phyloP scores from a whole-genome alignment of 2,329 filamentous ascomycete genomes.

The Fusarium papillatum region DNA sequence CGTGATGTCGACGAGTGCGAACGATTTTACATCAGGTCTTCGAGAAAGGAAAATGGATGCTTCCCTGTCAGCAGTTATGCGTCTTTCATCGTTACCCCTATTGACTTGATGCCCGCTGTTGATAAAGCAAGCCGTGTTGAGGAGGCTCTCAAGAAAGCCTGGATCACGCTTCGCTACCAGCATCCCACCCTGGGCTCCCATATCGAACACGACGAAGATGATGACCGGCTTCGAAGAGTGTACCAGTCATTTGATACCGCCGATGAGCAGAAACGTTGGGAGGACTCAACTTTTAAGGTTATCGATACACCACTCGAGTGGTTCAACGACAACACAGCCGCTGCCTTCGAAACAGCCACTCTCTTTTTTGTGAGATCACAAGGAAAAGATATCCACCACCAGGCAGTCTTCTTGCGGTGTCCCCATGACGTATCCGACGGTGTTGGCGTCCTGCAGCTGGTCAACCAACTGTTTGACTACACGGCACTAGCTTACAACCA shows the following conservation, averaged over 20 bases:
- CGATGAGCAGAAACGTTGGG: not conserved
- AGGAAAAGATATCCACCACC: not conserved
- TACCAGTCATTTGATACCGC: not conserved
- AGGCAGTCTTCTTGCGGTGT: not conserved
- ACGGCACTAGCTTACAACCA: not conserved
- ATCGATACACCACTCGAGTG: not conserved
- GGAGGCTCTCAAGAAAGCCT: not conserved
- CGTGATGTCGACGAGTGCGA: not conserved
- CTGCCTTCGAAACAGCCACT: not conserved
- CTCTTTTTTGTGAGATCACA: not conserved
- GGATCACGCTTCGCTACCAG: not conserved
- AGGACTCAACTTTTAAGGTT: not conserved
- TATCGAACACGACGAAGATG: not conserved
- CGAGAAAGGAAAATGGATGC: not conserved
- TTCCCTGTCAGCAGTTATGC: not conserved
- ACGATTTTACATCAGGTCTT: not conserved
- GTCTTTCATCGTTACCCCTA: not conserved
- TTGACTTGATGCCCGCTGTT: not conserved
- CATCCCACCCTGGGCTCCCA: not conserved
- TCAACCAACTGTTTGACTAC: not conserved
- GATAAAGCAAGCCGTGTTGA: not conserved
- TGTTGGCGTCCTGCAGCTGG: not conserved
- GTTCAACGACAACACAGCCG: not conserved
- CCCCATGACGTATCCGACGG: not conserved
- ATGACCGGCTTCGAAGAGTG: not conserved